These are phyloP conservation scores for Sporothrix luriei DNA, from an alignment of 2,329 filamentous ascomycete species.

Conservation along the genomic window DNA sequence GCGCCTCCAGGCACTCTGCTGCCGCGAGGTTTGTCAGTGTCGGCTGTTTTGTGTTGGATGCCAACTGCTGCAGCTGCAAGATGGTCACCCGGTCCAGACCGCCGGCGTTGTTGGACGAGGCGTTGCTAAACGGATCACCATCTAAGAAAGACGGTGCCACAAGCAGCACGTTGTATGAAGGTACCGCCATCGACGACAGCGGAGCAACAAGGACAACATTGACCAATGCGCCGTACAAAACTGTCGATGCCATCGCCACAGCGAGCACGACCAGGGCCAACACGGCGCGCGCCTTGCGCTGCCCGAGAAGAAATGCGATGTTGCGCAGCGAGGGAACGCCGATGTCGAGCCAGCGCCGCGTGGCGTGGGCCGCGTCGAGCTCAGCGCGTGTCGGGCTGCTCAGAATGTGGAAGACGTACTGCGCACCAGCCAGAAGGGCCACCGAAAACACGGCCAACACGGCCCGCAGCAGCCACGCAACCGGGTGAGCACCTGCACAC, in stretches of 20 bases:
- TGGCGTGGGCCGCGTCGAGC: constrained; percentile 51
- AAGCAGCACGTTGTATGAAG: constrained; percentile 42
- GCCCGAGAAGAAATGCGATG: constrained; percentile 48
- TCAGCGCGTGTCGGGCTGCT: constrained; percentile 57
- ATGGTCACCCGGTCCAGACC: constrained; percentile 44
- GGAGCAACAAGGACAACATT: not conserved
- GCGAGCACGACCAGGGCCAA: not conserved
- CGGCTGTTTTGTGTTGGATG: constrained; percentile 32
- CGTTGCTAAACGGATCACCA: constrained; percentile 46
- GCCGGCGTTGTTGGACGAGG: constrained; percentile 43
- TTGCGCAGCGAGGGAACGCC: constrained; percentile 58
- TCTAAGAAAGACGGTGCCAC: constrained; percentile 45
- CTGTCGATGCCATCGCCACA: constrained; percentile 6
- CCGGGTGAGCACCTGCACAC: constrained; percentile 41
- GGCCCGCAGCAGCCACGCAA: constrained; percentile 50
- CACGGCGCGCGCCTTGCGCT: constrained; percentile 45
- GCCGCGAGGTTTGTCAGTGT: constrained; percentile 9
- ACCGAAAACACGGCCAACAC: constrained; percentile 50
- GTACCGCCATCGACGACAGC: not conserved
- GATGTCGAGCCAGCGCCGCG: constrained; percentile 55
- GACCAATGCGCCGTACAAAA: constrained; percentile 38
- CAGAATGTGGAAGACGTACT: constrained; percentile 59
- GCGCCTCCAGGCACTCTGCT: constrained; percentile 13
- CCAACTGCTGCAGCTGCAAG: constrained; percentile 44
- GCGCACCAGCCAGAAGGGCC: constrained; percentile 52